Percentiles rank a stretch among this genome's conserved stretches.
These are phyloP conservation scores for Candida multigemmis DNA, from an alignment of 805 yeast species.

Conservation along the genomic window DNA sequence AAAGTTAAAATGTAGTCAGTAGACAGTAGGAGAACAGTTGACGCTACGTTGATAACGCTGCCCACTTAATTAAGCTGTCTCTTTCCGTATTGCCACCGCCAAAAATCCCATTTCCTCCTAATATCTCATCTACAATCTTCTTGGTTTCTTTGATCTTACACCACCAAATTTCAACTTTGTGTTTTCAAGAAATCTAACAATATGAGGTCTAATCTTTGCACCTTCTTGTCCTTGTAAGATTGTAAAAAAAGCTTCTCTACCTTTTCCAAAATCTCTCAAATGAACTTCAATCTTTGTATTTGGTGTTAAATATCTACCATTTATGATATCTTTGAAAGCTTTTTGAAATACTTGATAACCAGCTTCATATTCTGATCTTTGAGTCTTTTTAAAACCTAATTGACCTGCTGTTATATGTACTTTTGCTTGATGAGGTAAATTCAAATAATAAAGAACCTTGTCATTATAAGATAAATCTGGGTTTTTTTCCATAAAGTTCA, in stretches of 20 bases:
- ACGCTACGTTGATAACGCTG: too few relatives aligned
- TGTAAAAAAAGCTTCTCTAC: conserved; percentile 76
- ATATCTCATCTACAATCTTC: conserved; percentile 72
- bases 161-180: conserved; percentile 92
- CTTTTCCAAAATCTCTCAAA: conserved; percentile 78
- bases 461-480: conserved; percentile 51
- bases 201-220: conserved; percentile 48
- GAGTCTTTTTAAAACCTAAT: conserved; percentile 82
- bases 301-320: conserved; percentile 42
- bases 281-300: conserved; percentile 64
- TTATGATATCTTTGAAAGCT: conserved; percentile 64
- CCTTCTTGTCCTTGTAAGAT: conserved; percentile 92
- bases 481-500: conserved; percentile 47
- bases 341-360: conserved; percentile 75
- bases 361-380: conserved; percentile 90
- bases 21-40: too few relatives aligned
- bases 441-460: conserved; percentile 66
- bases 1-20: too few relatives aligned
- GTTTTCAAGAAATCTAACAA: conserved; percentile 66
- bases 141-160: conserved; percentile 69
- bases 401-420: conserved; percentile 71
- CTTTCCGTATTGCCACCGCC: too few relatives aligned
- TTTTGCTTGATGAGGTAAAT: conserved; percentile 69
- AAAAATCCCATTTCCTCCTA: too few relatives aligned
- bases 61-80: too few relatives aligned